phyloP scores from a whole-genome alignment of 2,329 filamentous ascomycete species.

The Blastomyces gilchristii region DNA sequence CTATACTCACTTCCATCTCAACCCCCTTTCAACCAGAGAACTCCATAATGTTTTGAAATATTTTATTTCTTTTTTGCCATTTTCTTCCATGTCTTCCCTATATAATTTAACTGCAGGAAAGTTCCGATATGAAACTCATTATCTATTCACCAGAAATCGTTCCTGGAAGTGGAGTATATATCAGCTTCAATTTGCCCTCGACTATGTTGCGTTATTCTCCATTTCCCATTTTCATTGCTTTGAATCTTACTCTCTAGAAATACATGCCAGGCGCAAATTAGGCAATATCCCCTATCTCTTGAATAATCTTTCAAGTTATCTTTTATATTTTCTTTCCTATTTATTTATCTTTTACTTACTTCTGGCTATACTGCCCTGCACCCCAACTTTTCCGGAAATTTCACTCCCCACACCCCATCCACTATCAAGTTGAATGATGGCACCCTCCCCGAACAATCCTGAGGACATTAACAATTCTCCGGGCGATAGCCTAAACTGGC shows the following conservation, averaged over 20 bases:
- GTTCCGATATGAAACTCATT: neutral
- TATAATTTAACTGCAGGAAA: neutral
- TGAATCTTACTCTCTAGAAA: neutral
- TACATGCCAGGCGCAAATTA: neutral
- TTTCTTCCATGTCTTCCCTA: neutral
- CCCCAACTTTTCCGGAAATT: neutral
- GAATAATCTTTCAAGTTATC: neutral
- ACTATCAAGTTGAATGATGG: neutral
- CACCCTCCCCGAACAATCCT: neutral
- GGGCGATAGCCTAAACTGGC: too few relatives aligned
- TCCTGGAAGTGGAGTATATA: neutral
- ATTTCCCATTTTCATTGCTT: neutral
- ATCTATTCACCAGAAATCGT: neutral
- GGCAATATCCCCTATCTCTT: too few relatives aligned
- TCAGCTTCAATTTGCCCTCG: neutral
- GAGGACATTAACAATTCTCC: neutral
- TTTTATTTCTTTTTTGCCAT: neutral
- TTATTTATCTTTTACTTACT: neutral
- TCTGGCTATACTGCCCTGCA: neutral
- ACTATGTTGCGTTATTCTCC: neutral
- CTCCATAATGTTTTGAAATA: neutral
- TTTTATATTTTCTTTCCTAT: neutral
- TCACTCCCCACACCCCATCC: too few relatives aligned
- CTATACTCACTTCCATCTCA: neutral
- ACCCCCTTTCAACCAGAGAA: neutral